A percentile compares a stretch with the other conserved stretches of the same genome.
These are phyloP conservation scores for Dendrobium officinale DNA, from an alignment of 106 monocot genomes.

Conservation along the genomic window DNA sequence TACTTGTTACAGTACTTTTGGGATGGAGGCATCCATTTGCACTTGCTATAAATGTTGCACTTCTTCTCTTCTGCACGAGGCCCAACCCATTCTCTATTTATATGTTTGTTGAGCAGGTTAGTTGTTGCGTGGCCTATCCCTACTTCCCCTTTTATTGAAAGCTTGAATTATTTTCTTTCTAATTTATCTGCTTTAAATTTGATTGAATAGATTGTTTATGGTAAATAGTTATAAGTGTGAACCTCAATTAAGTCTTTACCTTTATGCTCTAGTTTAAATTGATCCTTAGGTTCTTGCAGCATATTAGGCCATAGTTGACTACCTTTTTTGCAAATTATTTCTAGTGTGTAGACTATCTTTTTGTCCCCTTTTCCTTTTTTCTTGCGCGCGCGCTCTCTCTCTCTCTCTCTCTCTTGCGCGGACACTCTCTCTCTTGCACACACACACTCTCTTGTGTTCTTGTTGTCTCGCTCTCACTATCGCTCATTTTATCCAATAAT, in stretches of 20 bases:
- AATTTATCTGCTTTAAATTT: neutral
- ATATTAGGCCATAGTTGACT: neutral
- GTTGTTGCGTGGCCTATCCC: neutral
- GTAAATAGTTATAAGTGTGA: neutral
- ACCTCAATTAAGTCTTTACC: neutral
- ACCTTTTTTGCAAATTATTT: neutral
- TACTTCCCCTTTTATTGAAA: neutral
- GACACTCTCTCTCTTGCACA: too few relatives aligned
- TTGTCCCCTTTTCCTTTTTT: neutral
- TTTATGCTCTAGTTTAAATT: neutral
- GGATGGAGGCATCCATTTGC: conserved; percentile 67
- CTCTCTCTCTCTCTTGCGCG: neutral
- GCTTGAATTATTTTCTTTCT: neutral
- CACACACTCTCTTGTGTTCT: too few relatives aligned
- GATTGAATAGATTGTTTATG: neutral
- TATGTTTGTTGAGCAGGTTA: conserved; percentile 74
- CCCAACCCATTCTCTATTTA: conserved; percentile 72
- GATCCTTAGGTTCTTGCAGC: neutral
- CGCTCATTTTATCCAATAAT: too few relatives aligned
- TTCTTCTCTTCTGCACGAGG: conserved; percentile 73
- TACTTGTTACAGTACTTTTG: conserved; percentile 41
- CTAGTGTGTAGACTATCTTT: neutral
- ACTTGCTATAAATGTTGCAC: conserved; percentile 46
- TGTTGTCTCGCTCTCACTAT: too few relatives aligned
- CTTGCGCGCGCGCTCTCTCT: neutral